Evolutionary conservation across 163 green algal species (phyloP).

Genomic region (Trebouxia gelatinosa): DNA sequence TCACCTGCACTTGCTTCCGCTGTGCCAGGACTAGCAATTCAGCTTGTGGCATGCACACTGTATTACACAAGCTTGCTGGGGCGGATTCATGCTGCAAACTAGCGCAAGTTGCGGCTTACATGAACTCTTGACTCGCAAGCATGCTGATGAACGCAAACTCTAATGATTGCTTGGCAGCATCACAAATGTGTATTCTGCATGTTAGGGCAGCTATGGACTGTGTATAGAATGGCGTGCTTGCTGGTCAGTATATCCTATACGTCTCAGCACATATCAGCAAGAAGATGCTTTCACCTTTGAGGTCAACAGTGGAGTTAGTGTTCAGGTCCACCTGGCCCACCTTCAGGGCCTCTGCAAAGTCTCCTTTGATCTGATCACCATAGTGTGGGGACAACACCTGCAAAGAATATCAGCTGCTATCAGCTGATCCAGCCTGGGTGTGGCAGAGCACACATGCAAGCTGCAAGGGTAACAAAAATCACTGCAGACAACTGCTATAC

Average conservation of each 20-base stretch:
- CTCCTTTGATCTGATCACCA: conserved; percentile 17
- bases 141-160: too few species aligned
- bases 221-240: too few species aligned
- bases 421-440: not conserved
- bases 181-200: too few species aligned
- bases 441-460: not conserved
- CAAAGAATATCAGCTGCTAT: not conserved
- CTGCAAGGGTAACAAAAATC: not conserved
- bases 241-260: too few species aligned
- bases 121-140: not conserved
- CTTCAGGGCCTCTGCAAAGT: not conserved
- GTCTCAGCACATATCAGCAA: too few species aligned
- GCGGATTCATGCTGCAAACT: not conserved
- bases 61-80: not conserved
- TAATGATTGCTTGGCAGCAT: too few species aligned
- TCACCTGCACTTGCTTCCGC: not conserved
- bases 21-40: too few species aligned
- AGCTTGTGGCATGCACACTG: not conserved
- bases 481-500: not conserved
- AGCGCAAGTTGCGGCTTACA: not conserved
- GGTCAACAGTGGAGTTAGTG: conserved; percentile 1
- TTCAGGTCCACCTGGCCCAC: conserved; percentile 35
- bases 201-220: too few species aligned
- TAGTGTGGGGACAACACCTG: not conserved
- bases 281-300: not conserved